A percentile compares a stretch with the other conserved stretches of the same genome.
Conservation (phyloP, 75 land plant genomes). For the Sequoiadendron giganteum region DNA sequence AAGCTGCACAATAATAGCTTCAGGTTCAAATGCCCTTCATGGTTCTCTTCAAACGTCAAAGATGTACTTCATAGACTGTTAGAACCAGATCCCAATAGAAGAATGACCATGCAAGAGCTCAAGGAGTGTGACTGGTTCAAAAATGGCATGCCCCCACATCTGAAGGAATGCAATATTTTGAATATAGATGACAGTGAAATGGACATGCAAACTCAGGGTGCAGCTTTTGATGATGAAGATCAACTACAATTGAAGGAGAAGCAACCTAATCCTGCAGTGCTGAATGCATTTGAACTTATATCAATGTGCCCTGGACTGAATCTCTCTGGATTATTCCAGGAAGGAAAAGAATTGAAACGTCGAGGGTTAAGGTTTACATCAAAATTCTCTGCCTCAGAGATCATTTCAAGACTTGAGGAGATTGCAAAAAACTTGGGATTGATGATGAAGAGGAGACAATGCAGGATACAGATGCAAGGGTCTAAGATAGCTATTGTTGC, state of each 20-base stretch:
- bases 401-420: constrained; percentile 35
- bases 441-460: constrained; percentile 25
- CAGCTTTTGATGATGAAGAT: constrained; percentile 12
- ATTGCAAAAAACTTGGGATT: constrained; percentile 30
- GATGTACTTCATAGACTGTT: constrained; percentile 18
- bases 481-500: not conserved
- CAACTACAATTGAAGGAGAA: constrained; percentile 17
- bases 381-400: constrained; percentile 21
- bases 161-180: not conserved
- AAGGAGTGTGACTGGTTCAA: not conserved
- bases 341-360: constrained; percentile 17
- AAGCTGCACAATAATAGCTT: constrained; percentile 11
- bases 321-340: constrained; percentile 35
- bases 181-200: not conserved
- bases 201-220: constrained; percentile 12
- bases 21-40: constrained; percentile 30
- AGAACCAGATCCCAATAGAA: constrained; percentile 30
- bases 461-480: constrained; percentile 19
- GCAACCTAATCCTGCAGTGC: constrained; percentile 16
- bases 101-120: not conserved
- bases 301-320: constrained; percentile 30
- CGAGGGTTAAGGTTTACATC: constrained; percentile 32
- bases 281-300: constrained; percentile 40
- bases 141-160: not conserved
- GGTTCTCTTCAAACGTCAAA: constrained; percentile 33